Evolutionary conservation across 768 basidiomycete genomes (phyloP), one percentile per base, ranked within the genome.

Genomic region (Tricholoma furcatifolium): DNA sequence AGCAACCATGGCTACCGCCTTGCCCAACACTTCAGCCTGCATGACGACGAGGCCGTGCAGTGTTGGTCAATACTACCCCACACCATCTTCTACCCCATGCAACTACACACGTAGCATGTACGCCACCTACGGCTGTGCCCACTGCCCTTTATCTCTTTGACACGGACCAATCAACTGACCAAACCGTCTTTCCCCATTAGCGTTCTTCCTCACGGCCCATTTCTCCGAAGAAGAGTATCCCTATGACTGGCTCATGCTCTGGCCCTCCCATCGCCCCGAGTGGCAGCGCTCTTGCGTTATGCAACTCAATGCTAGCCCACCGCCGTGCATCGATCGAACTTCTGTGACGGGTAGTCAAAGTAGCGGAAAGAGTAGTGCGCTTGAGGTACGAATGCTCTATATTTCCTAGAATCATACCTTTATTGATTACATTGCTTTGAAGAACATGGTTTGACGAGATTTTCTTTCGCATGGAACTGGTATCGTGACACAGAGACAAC

Each of bases 401-500:
- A 47, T 12, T 45, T 43, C 30, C 30, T 11, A 18, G 36, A 7
- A 31, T 42, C 43, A 36, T 51, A 18, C 50, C 43, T 31, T 56
- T 47, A 62, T 58, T 51, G 35, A 10, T 10, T 50, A 20, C 38
- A 41, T 30, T 53, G 6, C 42, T 51, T 46, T 44, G 23, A 60
- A 96, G 93, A 97, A 98, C 74, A 94, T 98, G 60, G 95, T 98
- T 50, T 97, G 97, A 54, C 84, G 96, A 60, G 97, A 99, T 71
- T 99, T 99, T 80, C 69, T 99, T 67, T 97, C 97, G 72, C 91
- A 97, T 79, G 97, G 97, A 68, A 91, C 94, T 51, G 96, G 96
- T 72, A 99, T 99, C 65, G 96, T 99, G 71, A 98, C 96, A 47
- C 84, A 96, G 66, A 84, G 97, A 67, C 97, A 97, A 51, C 75